Conservation (phyloP, 2,329 filamentous ascomycete species). For the Cladosporium sphaerospermum region DNA sequence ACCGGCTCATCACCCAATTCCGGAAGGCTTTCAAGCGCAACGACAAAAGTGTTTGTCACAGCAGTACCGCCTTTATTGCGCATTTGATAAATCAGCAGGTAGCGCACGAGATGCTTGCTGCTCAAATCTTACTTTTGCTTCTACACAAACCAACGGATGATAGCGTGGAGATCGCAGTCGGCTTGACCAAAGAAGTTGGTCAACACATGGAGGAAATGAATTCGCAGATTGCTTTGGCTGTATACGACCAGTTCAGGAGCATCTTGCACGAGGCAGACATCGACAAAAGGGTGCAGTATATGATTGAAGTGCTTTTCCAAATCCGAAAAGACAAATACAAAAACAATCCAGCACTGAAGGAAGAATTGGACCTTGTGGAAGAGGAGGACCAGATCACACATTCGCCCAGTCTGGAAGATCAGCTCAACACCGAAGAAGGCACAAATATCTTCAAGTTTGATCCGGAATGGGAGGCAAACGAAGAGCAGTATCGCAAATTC, state of each 20-base stretch:
- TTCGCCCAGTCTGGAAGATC: slow-evolving; percentile 71
- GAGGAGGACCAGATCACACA: slow-evolving; percentile 98
- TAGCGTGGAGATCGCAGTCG: slow-evolving; percentile 94
- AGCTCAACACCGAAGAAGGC: slow-evolving; percentile 76
- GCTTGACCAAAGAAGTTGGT: slow-evolving; percentile 85
- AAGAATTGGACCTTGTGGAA: slow-evolving; percentile 91
- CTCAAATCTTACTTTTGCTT: slow-evolving; percentile 85
- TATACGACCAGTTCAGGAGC: slow-evolving; percentile 93
- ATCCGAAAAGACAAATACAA: slow-evolving; percentile 95
- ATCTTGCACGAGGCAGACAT: slow-evolving; percentile 96
- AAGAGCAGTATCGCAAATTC: slow-evolving; percentile 81
- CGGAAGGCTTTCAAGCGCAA: slow-evolving; percentile 93
- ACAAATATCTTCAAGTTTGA: slow-evolving; percentile 97
- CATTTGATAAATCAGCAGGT: slow-evolving; percentile 96
- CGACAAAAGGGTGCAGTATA: slow-evolving; percentile 97
- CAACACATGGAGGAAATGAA: slow-evolving; percentile 96
- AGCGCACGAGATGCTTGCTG: slow-evolving; percentile 85
- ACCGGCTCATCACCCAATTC: slow-evolving; percentile 83
- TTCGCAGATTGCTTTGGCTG: slow-evolving; percentile 73
- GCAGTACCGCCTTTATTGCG: slow-evolving; percentile 88
- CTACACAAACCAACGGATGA: slow-evolving; percentile 95
- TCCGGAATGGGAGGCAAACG: slow-evolving; percentile 79
- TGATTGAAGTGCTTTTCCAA: slow-evolving; percentile 97
- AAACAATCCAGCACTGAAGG: slow-evolving; percentile 82
- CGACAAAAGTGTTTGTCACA: slow-evolving; percentile 91